Base-by-base conservation (phyloP, 2,329 filamentous ascomycete genomes). In the Fonsecaea erecta region DNA sequence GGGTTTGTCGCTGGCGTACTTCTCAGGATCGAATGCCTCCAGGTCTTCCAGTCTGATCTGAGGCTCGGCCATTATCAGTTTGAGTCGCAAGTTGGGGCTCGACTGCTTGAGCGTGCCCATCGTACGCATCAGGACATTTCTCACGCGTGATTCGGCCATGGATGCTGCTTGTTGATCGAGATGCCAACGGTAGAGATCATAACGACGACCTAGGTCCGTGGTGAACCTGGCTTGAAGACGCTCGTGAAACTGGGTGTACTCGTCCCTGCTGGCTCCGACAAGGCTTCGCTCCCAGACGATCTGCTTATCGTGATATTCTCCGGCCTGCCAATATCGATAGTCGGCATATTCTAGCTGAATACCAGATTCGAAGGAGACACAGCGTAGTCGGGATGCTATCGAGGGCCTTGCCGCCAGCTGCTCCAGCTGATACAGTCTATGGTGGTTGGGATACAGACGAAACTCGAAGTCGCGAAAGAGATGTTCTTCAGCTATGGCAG, bases 381-480 rank as follows among this genome's bases (percentile, higher is more conserved):
- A 60, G 5, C 43, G 59, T 18, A 70, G 59, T 11, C 61, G 46
- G 24, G 63, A 34, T 14, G 68, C 66, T n/a, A 70, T 67, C 14
- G 60, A 59, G 9, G 58, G 34, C n/a, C 46, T 60, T 12, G 61
- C 46, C 14, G 67, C 62, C 24, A 70, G 40, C n/a, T 66, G 35
- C 14, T 65, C 54, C 8, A 70, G 58, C 40, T 62, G 61, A 53
- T 61, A 58, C 11, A 70, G 12, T 30, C 64, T 63, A 30, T 62
- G 58, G n/a, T 32, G 52, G 18, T 54, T 63, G 40, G 68, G 68
- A n/a, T 64, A 60, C 16, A 70, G 62, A 3, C 62, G 67, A 55
- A 70, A 70, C 32, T 70, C 68, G 35, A 70, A 60, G 32, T 70
- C 51, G 21, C 61, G 53, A 34, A 70, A 70, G 34, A 70, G 66